phyloP scores from a whole-genome alignment of 1,139 yeast genomes.

The Debaryomyces fabryi region DNA sequence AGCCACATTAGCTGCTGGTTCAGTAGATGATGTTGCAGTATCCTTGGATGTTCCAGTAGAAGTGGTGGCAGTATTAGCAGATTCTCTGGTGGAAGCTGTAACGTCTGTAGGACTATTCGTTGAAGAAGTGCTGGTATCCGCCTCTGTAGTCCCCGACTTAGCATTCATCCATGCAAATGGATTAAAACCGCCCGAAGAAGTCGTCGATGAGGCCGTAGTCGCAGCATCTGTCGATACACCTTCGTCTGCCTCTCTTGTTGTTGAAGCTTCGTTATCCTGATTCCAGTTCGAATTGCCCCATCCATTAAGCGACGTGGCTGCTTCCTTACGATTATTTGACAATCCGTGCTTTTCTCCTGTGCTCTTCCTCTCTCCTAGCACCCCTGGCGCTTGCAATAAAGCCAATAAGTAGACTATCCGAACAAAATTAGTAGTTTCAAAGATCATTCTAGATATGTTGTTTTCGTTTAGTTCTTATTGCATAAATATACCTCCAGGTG shows the following conservation, averaged over 20 bases:
- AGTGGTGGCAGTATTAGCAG: neutral
- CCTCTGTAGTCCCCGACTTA: neutral
- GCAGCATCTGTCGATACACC: neutral
- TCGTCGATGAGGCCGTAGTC: neutral
- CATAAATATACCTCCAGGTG: neutral
- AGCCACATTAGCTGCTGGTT: neutral
- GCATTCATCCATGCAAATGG: neutral
- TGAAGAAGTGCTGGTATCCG: neutral
- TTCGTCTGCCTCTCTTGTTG: neutral
- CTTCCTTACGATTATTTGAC: neutral
- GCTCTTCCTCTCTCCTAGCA: neutral
- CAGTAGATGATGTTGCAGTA: neutral
- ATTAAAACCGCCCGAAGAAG: neutral
- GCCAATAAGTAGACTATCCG: neutral
- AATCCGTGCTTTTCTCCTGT: neutral
- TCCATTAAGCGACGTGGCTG: neutral
- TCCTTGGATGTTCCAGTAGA: conserved; percentile 1
- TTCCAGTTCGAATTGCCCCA: neutral
- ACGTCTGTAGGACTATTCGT: neutral
- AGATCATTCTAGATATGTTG: neutral
- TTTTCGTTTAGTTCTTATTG: neutral
- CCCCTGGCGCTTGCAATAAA: neutral
- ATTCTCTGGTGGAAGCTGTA: neutral
- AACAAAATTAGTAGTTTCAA: neutral
- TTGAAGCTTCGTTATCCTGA: neutral